Percentiles rank a stretch among this genome's conserved stretches.
These are phyloP conservation scores for Glycyrrhiza uralensis DNA, from an alignment of 306 rosid genomes.

Conservation along the genomic window DNA sequence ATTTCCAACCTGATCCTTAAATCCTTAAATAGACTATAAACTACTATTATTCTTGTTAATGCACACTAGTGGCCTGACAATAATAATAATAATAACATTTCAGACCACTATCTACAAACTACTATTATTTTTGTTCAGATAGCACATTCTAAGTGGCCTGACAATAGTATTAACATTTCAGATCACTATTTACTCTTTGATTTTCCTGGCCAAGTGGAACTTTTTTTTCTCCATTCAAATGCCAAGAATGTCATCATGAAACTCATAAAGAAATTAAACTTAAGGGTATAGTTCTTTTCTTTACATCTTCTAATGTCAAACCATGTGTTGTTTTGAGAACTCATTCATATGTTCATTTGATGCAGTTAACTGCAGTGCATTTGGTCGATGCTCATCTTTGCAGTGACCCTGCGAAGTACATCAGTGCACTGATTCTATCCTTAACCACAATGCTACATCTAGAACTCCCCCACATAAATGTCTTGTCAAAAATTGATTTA, in stretches of 20 bases:
- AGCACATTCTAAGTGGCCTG: slow-evolving; percentile 6
- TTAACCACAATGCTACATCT: slow-evolving; percentile 87
- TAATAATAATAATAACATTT: slow-evolving; percentile 31
- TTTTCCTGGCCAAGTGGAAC: slow-evolving; percentile 97
- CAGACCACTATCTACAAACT: slow-evolving; percentile 42
- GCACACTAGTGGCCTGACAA: slow-evolving; percentile 11
- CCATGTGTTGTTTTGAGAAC: slow-evolving; percentile 4
- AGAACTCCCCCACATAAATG: slow-evolving; percentile 89
- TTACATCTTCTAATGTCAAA: slow-evolving; percentile 20
- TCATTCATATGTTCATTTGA: slow-evolving; percentile 37
- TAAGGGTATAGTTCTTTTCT: slow-evolving; percentile 56
- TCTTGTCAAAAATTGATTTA: slow-evolving; percentile 88
- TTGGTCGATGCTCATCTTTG: slow-evolving; percentile 95
- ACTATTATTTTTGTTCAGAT: slow-evolving; percentile 1
- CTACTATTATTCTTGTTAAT: slow-evolving; percentile 10
- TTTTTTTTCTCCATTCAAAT: slow-evolving; percentile 81
- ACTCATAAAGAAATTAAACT: slow-evolving; percentile 68
- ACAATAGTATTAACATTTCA: slow-evolving; percentile 43
- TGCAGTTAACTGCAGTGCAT: slow-evolving; percentile 93
- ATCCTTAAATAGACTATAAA: slow-evolving; percentile 11
- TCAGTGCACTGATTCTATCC: slow-evolving; percentile 84
- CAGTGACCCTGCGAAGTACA: slow-evolving; percentile 93
- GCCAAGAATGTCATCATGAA: slow-evolving; percentile 76
- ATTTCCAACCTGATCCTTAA: slow-evolving; percentile 5
- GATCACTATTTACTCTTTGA: slow-evolving; percentile 97